Conservation (phyloP, 768 basidiomycete genomes). For the Boletus coccyginus region DNA sequence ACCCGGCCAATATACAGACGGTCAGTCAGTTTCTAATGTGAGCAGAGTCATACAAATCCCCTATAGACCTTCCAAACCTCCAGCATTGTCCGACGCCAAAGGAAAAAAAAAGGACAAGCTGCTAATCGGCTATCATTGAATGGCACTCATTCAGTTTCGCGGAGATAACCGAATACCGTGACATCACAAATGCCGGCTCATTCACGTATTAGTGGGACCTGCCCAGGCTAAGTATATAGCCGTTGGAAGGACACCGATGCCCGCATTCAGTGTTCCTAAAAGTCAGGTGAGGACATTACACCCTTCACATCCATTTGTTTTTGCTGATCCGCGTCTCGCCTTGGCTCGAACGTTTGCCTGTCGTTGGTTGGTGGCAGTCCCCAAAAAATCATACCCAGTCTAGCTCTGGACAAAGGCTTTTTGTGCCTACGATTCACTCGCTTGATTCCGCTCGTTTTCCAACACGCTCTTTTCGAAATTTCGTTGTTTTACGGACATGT, state of each 20-base stretch:
- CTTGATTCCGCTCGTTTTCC: constrained; percentile 29
- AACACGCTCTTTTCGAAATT: constrained; percentile 24
- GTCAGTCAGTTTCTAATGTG: neutral
- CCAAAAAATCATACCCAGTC: neutral
- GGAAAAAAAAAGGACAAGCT: neutral
- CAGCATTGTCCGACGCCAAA: neutral
- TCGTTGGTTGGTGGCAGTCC: neutral
- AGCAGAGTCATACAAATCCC: neutral
- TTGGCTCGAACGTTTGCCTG: neutral
- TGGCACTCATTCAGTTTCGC: constrained; percentile 15
- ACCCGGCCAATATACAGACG: no score
- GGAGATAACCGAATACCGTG: constrained; percentile 20
- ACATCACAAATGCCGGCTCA: neutral
- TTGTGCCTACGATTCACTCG: constrained; percentile 13
- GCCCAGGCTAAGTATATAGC: neutral
- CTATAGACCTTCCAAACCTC: neutral
- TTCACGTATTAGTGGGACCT: constrained; percentile 11
- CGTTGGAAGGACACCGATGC: neutral
- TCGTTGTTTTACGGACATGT: constrained; percentile 27
- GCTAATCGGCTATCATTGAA: constrained; percentile 9
- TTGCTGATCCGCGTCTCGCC: constrained; percentile 5
- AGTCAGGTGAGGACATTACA: constrained; percentile 7
- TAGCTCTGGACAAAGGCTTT: constrained; percentile 1
- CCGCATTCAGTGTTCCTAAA: constrained; percentile 1
- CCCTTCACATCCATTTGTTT: neutral